Evolutionary conservation across 805 yeast species (phyloP).

Genomic region (Saccharomycopsis fibuligera): DNA sequence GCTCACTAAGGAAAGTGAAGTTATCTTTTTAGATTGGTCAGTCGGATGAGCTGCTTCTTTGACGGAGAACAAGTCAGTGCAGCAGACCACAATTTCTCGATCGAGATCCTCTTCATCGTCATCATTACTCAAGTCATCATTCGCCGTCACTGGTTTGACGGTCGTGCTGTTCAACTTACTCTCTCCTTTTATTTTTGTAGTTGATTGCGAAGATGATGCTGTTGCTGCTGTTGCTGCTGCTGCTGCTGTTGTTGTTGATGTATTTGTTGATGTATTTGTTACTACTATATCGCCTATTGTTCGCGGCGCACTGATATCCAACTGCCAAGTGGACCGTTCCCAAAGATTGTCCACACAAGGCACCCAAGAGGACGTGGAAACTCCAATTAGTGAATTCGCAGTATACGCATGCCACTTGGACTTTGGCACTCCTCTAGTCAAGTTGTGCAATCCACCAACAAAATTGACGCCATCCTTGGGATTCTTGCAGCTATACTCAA

Average conservation of each 20-base stretch:
- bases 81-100: constrained; percentile 53
- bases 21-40: constrained; percentile 69
- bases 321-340: constrained; percentile 88
- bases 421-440: constrained; percentile 31
- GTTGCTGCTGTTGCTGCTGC: no score
- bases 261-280: constrained; percentile 27
- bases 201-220: no score
- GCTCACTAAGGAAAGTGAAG: constrained; percentile 63
- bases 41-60: constrained; percentile 71
- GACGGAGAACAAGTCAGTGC: constrained; percentile 62
- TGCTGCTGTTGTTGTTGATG: no score
- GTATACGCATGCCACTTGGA: constrained; percentile 82
- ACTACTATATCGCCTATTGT: constrained; percentile 65
- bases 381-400: constrained; percentile 65
- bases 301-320: constrained; percentile 80
- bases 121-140: no score
- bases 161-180: no score
- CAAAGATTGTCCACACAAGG: constrained; percentile 89
- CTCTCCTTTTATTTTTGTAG: no score
- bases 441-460: constrained; percentile 48
- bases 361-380: constrained; percentile 93
- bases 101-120: constrained; percentile 32
- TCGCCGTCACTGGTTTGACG: no score
- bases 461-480: constrained; percentile 74
- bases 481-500: constrained; percentile 58